Evolutionary conservation across 2,329 filamentous ascomycete genomes (phyloP), one percentile per base, ranked within the genome.

Genomic region (Nigrospora oryzae): DNA sequence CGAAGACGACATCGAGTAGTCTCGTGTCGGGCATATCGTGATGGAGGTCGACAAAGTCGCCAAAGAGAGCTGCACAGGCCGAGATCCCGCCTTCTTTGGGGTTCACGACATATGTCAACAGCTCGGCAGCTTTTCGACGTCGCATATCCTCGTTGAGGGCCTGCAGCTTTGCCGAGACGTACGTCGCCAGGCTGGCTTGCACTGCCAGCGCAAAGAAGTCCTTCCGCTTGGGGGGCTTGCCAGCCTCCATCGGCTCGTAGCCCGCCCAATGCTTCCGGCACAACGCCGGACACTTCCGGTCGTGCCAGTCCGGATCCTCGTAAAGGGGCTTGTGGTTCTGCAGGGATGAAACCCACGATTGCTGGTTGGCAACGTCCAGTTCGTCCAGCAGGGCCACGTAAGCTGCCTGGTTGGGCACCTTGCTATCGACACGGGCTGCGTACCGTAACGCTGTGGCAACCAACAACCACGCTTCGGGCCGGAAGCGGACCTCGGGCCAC

Each of bases 241-340:
- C 58, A 2, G 57, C 51, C 39, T 59, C 59, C 59, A 62, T 62
- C 17, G 59, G 59, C 46, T 62, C 59, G 40, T 53, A 61, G 40
- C 52, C 53, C 7, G 58, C 50, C 59, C 59, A 62, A 42, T 61
- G 58, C 40, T 54, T 57, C 31, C 48, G 48, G 17, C 56, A 50
- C 15, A 59, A 51, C 3, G 36, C 49, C 4, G 57, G 57, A 1
- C 59, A 54, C 35, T 57, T 53, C 7, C 45, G 45, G 2, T 62
- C 56, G 41, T 53, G 56, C 59, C 59, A 62, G 35, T 61, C 53
- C 3, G 58, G 56, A 40, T 62, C 59, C 39, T 62, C 59, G 36
- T 59, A 58, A 1, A 62, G 49, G 11, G 58, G 58, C 33, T 56
- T 57, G 38, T 61, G 56, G 31, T 48, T 51, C 31, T 56, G 48